Conservation (phyloP, 2,329 filamentous ascomycete species). For the Cytospora schulzeri region DNA sequence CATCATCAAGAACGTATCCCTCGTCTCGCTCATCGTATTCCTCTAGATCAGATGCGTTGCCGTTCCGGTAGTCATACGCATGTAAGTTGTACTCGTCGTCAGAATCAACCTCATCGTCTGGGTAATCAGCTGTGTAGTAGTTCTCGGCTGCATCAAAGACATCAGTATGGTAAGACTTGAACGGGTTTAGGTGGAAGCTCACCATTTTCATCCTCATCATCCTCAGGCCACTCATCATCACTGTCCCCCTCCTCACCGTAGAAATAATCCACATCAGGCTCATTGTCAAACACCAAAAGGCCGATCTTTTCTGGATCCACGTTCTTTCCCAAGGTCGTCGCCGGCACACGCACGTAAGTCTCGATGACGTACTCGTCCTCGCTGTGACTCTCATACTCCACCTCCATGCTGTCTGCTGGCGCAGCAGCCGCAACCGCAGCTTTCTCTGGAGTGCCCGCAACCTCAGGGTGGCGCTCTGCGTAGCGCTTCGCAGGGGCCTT, state of each 20-base stretch:
- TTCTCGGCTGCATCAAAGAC: constrained; percentile 62
- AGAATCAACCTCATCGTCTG: constrained; percentile 75
- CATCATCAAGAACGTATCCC: constrained; percentile 36
- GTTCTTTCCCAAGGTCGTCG: constrained; percentile 49
- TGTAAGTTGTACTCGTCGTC: constrained; percentile 66
- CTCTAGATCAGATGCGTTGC: constrained; percentile 57
- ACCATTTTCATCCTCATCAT: constrained; percentile 70
- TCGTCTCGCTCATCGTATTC: constrained; percentile 50
- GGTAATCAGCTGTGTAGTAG: constrained; percentile 78
- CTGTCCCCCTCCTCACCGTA: constrained; percentile 64
- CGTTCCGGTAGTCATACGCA: constrained; percentile 56
- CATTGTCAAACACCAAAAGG: constrained; percentile 57
- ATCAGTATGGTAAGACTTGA: not conserved
- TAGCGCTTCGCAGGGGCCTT: constrained; percentile 58
- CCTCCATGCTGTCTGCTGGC: constrained; percentile 18
- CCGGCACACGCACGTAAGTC: constrained; percentile 64
- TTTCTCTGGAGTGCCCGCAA: constrained; percentile 30
- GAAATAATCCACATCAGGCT: constrained; percentile 62
- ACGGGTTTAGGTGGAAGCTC: constrained; percentile 30
- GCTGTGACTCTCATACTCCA: constrained; percentile 37
- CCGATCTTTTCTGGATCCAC: constrained; percentile 55
- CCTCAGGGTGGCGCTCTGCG: constrained; percentile 56
- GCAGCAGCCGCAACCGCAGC: constrained; percentile 20
- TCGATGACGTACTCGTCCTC: constrained; percentile 65
- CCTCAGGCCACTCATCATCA: constrained; percentile 58